Percentiles rank a stretch among this genome's conserved stretches.
Evolutionary conservation across 176 grass and related monocot species (phyloP).

Genomic region (Tillandsia leiboldiana): DNA sequence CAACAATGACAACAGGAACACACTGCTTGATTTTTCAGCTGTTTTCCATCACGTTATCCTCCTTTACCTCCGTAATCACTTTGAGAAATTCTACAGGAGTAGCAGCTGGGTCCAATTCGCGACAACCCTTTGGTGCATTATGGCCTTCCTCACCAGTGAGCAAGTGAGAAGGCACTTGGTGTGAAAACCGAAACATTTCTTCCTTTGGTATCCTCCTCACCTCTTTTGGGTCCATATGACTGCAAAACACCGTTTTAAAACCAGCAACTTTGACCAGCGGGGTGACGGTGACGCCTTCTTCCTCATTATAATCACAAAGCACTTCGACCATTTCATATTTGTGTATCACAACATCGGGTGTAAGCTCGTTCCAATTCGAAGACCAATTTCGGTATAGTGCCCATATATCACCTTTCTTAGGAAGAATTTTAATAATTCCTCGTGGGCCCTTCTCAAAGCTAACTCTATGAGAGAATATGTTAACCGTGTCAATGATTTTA

Average conservation of each 20-base stretch:
- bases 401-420: conserved; percentile 62
- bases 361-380: conserved; percentile 51
- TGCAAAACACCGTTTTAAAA: conserved; percentile 54
- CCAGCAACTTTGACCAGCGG: conserved; percentile 56
- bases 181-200: conserved; percentile 74
- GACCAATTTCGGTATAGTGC: conserved; percentile 58
- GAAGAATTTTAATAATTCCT: conserved; percentile 50
- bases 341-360: conserved; percentile 45
- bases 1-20: conserved; percentile 10
- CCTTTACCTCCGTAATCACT: conserved; percentile 46
- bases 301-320: conserved; percentile 33
- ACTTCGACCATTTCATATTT: conserved; percentile 66
- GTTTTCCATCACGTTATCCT: conserved; percentile 16
- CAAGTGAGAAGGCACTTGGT: conserved; percentile 51
- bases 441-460: conserved; percentile 44
- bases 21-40: background rate
- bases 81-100: conserved; percentile 56
- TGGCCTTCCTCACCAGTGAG: conserved; percentile 56
- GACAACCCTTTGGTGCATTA: conserved; percentile 57
- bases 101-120: conserved; percentile 61
- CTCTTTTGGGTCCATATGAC: conserved; percentile 24
- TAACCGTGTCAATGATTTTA: conserved; percentile 50
- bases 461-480: conserved; percentile 66
- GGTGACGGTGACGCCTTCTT: conserved; percentile 35
- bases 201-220: conserved; percentile 46